These are phyloP conservation scores for Ustilago shanxiensis DNA, from an alignment of 1,284 basidiomycete species.

Conservation along the genomic window DNA sequence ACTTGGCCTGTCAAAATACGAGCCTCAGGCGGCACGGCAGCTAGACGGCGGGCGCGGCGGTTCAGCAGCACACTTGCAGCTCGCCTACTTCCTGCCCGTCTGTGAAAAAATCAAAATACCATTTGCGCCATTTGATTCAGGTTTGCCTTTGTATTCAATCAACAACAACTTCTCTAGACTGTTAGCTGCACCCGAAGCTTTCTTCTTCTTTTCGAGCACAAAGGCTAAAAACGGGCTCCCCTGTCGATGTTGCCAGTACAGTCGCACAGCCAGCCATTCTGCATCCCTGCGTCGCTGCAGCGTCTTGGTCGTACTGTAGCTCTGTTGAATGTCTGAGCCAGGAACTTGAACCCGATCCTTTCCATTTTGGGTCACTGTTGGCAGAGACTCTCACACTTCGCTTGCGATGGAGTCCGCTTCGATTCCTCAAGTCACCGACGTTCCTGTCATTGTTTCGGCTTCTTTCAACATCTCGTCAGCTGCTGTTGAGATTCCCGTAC, in stretches of 20 bases:
- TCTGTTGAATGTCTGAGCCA: too few relatives aligned
- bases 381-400: background rate
- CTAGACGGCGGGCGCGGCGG: conserved; percentile 22
- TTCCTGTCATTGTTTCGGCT: conserved; percentile 22
- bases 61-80: background rate
- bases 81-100: background rate
- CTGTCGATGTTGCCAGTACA: background rate
- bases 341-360: background rate
- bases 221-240: too few relatives aligned
- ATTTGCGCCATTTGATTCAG: background rate
- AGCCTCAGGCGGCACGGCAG: background rate
- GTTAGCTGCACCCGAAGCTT: conserved; percentile 26
- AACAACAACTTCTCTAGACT: background rate
- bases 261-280: too few relatives aligned
- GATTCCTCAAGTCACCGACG: conserved; percentile 16
- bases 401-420: conserved; percentile 5
- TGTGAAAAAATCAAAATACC: background rate
- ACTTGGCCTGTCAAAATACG: conserved; percentile 14
- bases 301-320: too few relatives aligned
- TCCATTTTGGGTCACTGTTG: conserved; percentile 6
- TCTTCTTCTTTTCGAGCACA: conserved; percentile 4
- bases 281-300: too few relatives aligned
- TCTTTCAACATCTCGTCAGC: conserved; percentile 10
- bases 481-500: background rate
- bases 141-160: background rate